These are phyloP conservation scores for Amanita thiersii DNA, from an alignment of 768 basidiomycete species.

Conservation along the genomic window DNA sequence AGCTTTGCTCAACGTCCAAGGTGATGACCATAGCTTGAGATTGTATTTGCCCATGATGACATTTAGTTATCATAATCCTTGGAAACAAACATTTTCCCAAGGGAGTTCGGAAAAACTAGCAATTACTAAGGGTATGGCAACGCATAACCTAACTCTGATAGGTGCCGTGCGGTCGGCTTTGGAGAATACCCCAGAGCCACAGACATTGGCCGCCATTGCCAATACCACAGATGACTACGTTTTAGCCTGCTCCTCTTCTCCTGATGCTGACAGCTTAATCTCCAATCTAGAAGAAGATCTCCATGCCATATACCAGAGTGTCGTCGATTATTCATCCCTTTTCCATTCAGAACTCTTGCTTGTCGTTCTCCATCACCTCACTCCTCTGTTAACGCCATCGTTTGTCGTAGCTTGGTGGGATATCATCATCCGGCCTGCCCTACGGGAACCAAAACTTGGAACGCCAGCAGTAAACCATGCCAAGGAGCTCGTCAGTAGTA, in stretches of 20 bases:
- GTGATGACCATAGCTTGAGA: conserved; percentile 22
- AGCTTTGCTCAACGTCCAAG: conserved; percentile 28
- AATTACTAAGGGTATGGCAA: no score
- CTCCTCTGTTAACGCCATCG: conserved; percentile 49
- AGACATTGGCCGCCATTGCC: conserved; percentile 41
- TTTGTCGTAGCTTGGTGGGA: conserved; percentile 84
- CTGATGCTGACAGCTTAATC: conserved; percentile 35
- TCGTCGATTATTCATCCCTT: conserved; percentile 54
- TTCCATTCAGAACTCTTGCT: conserved; percentile 63
- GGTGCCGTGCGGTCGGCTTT: conserved; percentile 53
- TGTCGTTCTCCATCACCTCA: conserved; percentile 53
- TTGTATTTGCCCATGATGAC: conserved; percentile 23
- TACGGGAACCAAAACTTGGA: conserved; percentile 66
- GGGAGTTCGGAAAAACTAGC: no score
- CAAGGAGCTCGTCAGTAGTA: conserved; percentile 62
- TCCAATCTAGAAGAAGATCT: conserved; percentile 59
- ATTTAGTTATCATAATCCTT: conserved; percentile 17
- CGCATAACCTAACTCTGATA: conserved; percentile 30
- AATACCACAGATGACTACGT: conserved; percentile 49
- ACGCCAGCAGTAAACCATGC: conserved; percentile 52
- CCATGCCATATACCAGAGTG: conserved; percentile 51
- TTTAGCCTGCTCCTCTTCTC: conserved; percentile 35
- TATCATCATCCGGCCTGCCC: conserved; percentile 65
- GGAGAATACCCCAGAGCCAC: conserved; percentile 42
- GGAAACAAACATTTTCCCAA: conserved; percentile 14